phyloP scores from a whole-genome alignment of 805 yeast species.

The Lipomyces spencermartinsiae region DNA sequence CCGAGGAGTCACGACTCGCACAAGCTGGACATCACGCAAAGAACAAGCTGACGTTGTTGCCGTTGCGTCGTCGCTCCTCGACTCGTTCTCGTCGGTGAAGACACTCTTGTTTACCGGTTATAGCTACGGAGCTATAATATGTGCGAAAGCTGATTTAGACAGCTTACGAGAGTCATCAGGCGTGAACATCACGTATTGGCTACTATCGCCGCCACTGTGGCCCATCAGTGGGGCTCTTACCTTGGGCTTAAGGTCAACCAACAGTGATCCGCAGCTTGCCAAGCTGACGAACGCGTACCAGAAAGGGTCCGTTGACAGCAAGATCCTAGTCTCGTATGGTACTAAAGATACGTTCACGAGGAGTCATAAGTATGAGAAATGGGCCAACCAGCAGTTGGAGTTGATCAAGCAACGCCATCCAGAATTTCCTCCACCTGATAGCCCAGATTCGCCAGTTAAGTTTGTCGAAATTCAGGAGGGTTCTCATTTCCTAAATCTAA shows the following conservation, averaged over 20 bases:
- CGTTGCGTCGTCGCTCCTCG: conserved; percentile 17
- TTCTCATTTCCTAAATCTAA: conserved; percentile 23
- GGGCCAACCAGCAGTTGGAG: conserved; percentile 20
- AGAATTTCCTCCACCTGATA: background rate
- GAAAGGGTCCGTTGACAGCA: conserved; percentile 12
- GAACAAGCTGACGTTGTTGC: conserved; percentile 29
- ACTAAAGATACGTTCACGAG: conserved; percentile 26
- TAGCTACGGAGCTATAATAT: conserved; percentile 33
- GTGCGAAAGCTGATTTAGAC: conserved; percentile 15
- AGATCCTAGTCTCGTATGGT: conserved; percentile 30
- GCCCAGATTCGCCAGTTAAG: background rate
- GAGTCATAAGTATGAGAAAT: conserved; percentile 16
- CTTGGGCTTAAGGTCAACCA: conserved; percentile 17
- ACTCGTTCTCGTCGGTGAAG: conserved; percentile 14
- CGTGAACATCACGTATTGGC: conserved; percentile 20
- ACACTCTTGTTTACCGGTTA: conserved; percentile 31
- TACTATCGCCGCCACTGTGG: conserved; percentile 35
- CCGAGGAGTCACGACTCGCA: conserved; percentile 35
- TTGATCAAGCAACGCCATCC: background rate
- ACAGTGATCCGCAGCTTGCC: conserved; percentile 26
- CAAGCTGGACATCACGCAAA: conserved; percentile 28
- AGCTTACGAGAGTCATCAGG: background rate
- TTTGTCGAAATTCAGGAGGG: conserved; percentile 21
- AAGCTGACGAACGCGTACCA: background rate
- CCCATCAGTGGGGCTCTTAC: conserved; percentile 26